Conservation (phyloP, 2,329 filamentous ascomycete species). For the Diaporthe helianthi region DNA sequence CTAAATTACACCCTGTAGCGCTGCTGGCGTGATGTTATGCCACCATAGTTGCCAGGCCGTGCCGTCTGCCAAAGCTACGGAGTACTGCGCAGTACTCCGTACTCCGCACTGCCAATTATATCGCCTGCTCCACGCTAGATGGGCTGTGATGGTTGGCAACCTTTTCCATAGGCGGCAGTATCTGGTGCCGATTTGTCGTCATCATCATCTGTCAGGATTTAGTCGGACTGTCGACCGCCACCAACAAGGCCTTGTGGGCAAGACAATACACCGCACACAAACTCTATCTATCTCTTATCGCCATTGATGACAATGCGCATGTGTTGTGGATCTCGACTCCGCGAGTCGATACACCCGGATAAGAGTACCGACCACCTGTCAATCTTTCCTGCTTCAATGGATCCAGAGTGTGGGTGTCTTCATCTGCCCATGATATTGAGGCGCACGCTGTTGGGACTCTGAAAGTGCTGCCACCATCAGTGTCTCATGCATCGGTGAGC, state of each 20-base stretch:
- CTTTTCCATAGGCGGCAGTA: conserved; percentile 10
- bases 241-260: conserved; percentile 13
- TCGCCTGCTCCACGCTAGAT: background rate
- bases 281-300: conserved; percentile 17
- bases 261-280: background rate
- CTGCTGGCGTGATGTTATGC: background rate
- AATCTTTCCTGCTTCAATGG: conserved; percentile 17
- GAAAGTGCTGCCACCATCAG: background rate
- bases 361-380: conserved; percentile 17
- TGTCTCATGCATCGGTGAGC: background rate
- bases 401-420: conserved; percentile 8
- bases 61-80: background rate
- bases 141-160: conserved; percentile 17
- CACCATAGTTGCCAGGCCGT: background rate
- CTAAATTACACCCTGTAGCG: background rate
- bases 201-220: conserved; percentile 27
- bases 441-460: background rate
- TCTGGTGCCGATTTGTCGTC: conserved; percentile 23
- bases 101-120: background rate
- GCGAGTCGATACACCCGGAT: background rate
- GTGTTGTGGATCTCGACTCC: conserved; percentile 9
- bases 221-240: conserved; percentile 17
- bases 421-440: conserved; percentile 20
- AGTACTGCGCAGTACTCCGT: no score
- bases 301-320: background rate